A percentile compares a stretch with the other conserved stretches of the same genome.
phyloP scores from a whole-genome alignment of 768 basidiomycete species.

The Gloeophyllum trabeum region DNA sequence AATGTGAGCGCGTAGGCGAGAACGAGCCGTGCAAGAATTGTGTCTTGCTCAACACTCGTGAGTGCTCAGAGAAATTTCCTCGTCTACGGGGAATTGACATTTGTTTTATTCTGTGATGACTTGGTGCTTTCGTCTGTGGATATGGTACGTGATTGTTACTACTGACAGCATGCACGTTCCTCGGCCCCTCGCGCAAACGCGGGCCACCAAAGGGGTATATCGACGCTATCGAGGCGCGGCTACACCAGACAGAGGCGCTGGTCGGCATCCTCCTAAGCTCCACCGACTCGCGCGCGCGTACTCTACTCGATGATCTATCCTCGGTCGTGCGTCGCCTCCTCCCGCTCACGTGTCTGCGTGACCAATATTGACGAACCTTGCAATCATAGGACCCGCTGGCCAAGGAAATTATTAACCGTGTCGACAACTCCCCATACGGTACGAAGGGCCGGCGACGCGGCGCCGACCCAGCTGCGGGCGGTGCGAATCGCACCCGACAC shows the following conservation, averaged over 20 bases:
- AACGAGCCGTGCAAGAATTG: conserved; percentile 70
- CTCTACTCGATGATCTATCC: conserved; percentile 26
- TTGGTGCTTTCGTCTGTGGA: not conserved
- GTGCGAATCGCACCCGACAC: not conserved
- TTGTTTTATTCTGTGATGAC: conserved; percentile 1
- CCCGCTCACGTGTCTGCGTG: not conserved
- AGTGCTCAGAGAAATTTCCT: conserved; percentile 13
- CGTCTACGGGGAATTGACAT: conserved; percentile 1
- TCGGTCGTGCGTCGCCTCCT: no score
- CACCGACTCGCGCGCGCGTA: conserved; percentile 21
- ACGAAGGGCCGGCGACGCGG: conserved; percentile 52
- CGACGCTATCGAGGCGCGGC: conserved; percentile 82
- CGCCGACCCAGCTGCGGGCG: conserved; percentile 13
- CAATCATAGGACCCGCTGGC: conserved; percentile 59
- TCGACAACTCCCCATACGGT: conserved; percentile 76
- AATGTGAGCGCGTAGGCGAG: conserved; percentile 60
- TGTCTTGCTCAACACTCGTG: conserved; percentile 59
- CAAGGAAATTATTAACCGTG: conserved; percentile 67
- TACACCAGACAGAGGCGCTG: conserved; percentile 87
- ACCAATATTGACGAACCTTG: conserved; percentile 1
- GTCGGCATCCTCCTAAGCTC: conserved; percentile 70
- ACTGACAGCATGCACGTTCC: conserved; percentile 57
- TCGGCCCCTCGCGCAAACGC: conserved; percentile 71
- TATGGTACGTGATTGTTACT: not conserved
- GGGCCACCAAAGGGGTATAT: conserved; percentile 93